These are phyloP conservation scores for Ophiosphaerella korrae DNA, from an alignment of 2,329 filamentous ascomycete species.

Conservation along the genomic window DNA sequence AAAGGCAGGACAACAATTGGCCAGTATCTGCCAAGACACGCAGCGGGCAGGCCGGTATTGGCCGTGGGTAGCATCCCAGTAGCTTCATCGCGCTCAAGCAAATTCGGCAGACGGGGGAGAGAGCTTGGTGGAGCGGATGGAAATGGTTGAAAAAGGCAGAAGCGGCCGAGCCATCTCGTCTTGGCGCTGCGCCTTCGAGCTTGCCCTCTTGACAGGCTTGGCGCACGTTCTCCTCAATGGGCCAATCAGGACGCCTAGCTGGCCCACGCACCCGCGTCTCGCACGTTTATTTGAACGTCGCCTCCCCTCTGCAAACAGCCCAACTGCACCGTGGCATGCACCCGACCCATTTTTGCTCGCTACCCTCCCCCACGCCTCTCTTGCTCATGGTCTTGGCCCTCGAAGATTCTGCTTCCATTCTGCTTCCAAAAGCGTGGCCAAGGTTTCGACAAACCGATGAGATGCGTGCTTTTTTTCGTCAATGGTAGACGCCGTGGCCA, in stretches of 20 bases:
- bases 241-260: constrained; percentile 1
- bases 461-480: no score
- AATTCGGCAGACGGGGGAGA: constrained; percentile 4
- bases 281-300: constrained; percentile 3
- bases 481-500: background rate
- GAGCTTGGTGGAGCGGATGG: constrained; percentile 5
- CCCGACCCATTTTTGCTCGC: background rate
- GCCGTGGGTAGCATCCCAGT: background rate
- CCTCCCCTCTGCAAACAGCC: background rate
- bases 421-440: background rate
- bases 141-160: background rate
- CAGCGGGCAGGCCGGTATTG: background rate
- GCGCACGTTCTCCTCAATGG: background rate
- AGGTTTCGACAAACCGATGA: background rate
- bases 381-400: background rate
- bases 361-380: constrained; percentile 3
- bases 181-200: background rate
- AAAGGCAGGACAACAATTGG: constrained; percentile 19
- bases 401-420: background rate
- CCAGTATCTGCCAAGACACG: constrained; percentile 1
- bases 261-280: background rate
- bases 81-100: constrained; percentile 10
- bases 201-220: background rate
- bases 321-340: background rate
- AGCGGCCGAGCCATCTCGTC: background rate